Percentiles rank a stretch among this genome's conserved stretches.
Evolutionary conservation across 805 yeast genomes (phyloP).

Genomic region (Clavispora carvajalis): DNA sequence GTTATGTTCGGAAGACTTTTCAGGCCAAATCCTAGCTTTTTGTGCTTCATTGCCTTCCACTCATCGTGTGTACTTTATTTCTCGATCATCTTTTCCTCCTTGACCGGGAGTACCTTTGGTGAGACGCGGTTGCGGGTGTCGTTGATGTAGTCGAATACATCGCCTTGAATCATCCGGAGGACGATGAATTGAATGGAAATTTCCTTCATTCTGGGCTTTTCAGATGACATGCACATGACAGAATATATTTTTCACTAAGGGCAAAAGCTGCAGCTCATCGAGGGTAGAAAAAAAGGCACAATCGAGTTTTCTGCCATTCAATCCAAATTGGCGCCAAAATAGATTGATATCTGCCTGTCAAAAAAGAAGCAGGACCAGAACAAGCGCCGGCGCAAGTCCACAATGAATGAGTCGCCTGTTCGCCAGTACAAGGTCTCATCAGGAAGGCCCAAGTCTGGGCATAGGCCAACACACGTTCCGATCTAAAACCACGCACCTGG

Average conservation of each 20-base stretch:
- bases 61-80: conserved; percentile 1
- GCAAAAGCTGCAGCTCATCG: conserved; percentile 5
- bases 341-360: conserved; percentile 8
- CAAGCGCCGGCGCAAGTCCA: conserved; percentile 7
- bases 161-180: conserved; percentile 7
- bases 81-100: neutral
- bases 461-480: conserved; percentile 12
- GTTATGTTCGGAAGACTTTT: neutral
- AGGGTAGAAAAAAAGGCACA: conserved; percentile 4
- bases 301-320: conserved; percentile 6
- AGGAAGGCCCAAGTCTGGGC: conserved; percentile 15
- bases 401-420: conserved; percentile 2
- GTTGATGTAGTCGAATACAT: conserved; percentile 5
- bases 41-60: conserved; percentile 6
- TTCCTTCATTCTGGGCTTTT: neutral
- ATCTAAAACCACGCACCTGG: conserved; percentile 17
- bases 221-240: neutral
- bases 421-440: conserved; percentile 4
- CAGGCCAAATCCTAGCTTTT: too few species aligned
- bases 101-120: too few species aligned
- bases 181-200: conserved; percentile 5
- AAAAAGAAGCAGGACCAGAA: conserved; percentile 10
- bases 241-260: neutral
- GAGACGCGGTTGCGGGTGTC: conserved; percentile 5
- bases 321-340: conserved; percentile 7